These are phyloP conservation scores for Candida easanensis DNA, from an alignment of 805 yeast genomes.

Conservation along the genomic window DNA sequence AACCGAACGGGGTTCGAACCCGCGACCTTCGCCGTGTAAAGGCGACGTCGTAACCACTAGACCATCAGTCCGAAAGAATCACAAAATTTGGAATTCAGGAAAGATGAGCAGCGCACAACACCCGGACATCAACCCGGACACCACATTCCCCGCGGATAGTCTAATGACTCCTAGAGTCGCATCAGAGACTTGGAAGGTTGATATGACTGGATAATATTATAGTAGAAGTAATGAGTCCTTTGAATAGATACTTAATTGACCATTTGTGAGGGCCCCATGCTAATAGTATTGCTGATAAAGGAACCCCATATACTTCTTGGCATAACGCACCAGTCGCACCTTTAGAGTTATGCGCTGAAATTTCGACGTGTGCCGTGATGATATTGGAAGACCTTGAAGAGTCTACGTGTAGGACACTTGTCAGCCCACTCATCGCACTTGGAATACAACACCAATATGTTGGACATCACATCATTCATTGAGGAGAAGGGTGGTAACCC, in stretches of 20 bases:
- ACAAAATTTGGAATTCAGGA: conserved; percentile 3
- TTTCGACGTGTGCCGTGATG: not conserved
- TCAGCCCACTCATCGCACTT: not conserved
- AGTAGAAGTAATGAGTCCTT: too few species aligned
- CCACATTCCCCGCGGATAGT: too few species aligned
- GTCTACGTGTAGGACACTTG: not conserved
- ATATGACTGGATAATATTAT: too few species aligned
- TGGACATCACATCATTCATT: conserved; percentile 88
- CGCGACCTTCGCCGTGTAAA: conserved; percentile 28
- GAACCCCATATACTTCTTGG: too few species aligned
- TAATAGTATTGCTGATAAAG: too few species aligned
- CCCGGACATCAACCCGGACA: not conserved
- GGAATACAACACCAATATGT: conserved; percentile 49
- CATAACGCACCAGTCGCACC: not conserved
- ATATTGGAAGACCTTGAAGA: not conserved
- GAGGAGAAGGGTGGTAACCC: conserved; percentile 98
- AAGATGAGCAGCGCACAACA: not conserved
- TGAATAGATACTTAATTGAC: too few species aligned
- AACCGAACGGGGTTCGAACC: conserved; percentile 28
- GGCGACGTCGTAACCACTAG: conserved; percentile 28
- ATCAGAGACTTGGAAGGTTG: too few species aligned
- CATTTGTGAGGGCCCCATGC: too few species aligned
- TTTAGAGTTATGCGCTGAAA: not conserved
- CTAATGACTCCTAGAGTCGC: too few species aligned
- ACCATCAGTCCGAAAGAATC: conserved; percentile 23